Base-by-base conservation (phyloP, 805 yeast genomes). In the Candida germanica region DNA sequence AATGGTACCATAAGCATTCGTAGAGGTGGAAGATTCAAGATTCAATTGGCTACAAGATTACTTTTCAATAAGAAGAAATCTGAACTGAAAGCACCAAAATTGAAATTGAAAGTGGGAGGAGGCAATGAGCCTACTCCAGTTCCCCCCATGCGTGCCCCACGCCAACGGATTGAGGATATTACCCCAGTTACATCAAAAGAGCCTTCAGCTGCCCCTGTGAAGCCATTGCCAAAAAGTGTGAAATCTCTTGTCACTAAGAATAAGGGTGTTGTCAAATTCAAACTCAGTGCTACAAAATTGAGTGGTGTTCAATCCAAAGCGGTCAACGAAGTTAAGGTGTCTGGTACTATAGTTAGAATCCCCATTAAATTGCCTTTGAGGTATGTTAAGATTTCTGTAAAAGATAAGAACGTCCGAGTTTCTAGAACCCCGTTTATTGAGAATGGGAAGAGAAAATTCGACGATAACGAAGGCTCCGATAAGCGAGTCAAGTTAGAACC, bases 21-120 rank as follows among this genome's bases (percentile, higher is more conserved):
- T 44, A 64, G 87, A 40, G 82, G 79, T 48, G 79, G 80, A 2
- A 53, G 79, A 38, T 68, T 77, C 43, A 74, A 70, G 49, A 71
- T 77, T 31, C 80, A 73, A 47, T 54, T 76, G 31, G 63, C 67
- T 1, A 50, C 64, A 0, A 44, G 41, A 25, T 19, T 43, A 16
- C n/a, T 39, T 10, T 16, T 45, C 33, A 26, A 24, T 11, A 37
- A 43, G 32, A 31, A 27, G 29, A 49, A 50, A 28, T 11, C 19
- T 6, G 30, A 35, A 23, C 15, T 18, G 19, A 35, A 35, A 23
- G 12, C 29, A n/a, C 16, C 31, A 18, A 28, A 34, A 20, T 15
- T 33, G 15, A 33, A 33, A 12, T 13, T 33, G 21, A 28, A 30
- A 18, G 30, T 34, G 10, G 25, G 29, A 26, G 20, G 23, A 13